Conservation (phyloP, 306 rosid species). For the Dryas drummondii region DNA sequence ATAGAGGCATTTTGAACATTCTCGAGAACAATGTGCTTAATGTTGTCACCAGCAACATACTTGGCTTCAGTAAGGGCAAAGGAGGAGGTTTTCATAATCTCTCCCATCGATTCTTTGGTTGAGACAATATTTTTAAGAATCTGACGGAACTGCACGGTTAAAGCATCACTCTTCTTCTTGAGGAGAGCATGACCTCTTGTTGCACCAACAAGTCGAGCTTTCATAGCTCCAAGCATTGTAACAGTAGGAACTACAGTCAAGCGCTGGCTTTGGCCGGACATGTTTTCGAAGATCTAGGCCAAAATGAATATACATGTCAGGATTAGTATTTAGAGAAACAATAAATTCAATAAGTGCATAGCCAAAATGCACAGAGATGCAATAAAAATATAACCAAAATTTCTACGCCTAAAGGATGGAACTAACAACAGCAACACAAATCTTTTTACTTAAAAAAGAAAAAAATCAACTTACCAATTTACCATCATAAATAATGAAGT, state of each 20-base stretch:
- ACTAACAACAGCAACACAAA: background rate
- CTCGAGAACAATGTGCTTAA: constrained; percentile 85
- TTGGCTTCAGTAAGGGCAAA: constrained; percentile 89
- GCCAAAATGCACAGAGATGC: background rate
- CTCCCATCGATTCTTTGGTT: constrained; percentile 94
- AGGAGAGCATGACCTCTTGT: constrained; percentile 95
- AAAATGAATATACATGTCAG: constrained; percentile 2
- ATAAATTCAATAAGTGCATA: background rate
- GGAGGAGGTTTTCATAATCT: constrained; percentile 79
- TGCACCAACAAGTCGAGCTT: constrained; percentile 85
- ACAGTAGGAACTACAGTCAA: constrained; percentile 94
- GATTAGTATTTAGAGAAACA: background rate
- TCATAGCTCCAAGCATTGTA: constrained; percentile 82
- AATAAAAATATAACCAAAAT: background rate
- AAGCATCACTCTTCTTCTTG: constrained; percentile 95
- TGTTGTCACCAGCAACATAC: constrained; percentile 90
- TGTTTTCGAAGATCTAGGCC: constrained; percentile 41
- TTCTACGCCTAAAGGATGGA: background rate
- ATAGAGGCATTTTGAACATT: constrained; percentile 77
- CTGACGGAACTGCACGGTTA: constrained; percentile 83
- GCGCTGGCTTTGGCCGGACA: constrained; percentile 93
- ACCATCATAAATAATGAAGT: background rate
- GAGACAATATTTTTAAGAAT: constrained; percentile 89
- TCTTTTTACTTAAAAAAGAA: background rate
- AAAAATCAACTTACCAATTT: background rate